Base-by-base conservation (phyloP, 148 eudicot species). In the Fallopia convolvulus region DNA sequence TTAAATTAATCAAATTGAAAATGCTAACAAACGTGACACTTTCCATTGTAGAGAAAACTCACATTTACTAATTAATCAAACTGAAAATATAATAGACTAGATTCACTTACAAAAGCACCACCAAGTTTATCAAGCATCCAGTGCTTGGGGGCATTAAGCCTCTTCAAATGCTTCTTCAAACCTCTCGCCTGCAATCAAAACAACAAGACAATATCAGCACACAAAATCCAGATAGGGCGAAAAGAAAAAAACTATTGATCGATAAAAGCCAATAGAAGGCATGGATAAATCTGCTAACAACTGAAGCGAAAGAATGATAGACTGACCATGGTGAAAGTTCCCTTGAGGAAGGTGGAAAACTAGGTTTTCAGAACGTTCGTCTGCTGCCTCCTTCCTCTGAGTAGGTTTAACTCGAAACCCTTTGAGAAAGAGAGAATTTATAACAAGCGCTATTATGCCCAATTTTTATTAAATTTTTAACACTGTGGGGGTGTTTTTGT, bases 61-160 rank as follows among this genome's bases (percentile, higher is more conserved):
- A 6, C 47, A 44, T 6, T 44, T 44, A 44, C 47, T 44, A 44
- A 44, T 9, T 44, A 44, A 44, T 9, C 47, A 44, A 44, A 1
- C 9, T 44, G 47, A 44, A 44, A 44, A 44, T 44, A 44, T 6
- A 44, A 44, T 9, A 44, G 47, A 44, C 2, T 44, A 33, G 20
- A 21, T 21, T 26, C 36, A 40, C 78, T 76, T 76, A 76, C 78
- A 56, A 76, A 76, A 46, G 78, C 78, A 55, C 78, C 78, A 15
- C 78, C 78, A 53, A 76, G 70, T 39, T 76, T 76, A n/a, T 76
- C 78, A 40, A 74, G 78, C 78, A 76, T 76, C 78, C 78, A 76
- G 26, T 76, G 78, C 70, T 58, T 76, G 70, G 78, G 78, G 66
- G 77, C 77, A 74, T 74, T 74, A 49, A 74, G 61, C 77, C 77